Evolutionary conservation across 257 asterid species (phyloP), one percentile per base, ranked within the genome.

Genomic region (Solanum piurae): DNA sequence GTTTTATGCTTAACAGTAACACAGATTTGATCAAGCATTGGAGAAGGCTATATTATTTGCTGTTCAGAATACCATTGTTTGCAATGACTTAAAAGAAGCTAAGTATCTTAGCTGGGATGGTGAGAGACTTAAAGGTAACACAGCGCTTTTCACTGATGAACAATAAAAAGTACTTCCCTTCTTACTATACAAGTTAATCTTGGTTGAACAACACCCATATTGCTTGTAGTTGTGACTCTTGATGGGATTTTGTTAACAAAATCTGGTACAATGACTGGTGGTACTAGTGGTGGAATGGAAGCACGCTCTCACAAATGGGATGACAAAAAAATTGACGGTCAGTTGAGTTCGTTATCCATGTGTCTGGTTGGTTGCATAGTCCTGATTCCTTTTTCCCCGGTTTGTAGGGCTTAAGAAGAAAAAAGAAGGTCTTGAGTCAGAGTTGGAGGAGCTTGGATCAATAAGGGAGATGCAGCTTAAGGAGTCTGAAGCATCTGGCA

Each of bases 201-300:
- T 76, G 83, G 83, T 40, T 76, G 40, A 76, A 76, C 33, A 40
- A 76, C 23, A 38, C 4, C 29, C 12, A 12, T 44, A 40, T 38
- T 76, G 58, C 83, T 40, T 76, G 83, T 38, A 97, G 99, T 97
- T 91, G 99, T 97, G 91, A 97, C 99, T 77, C 92, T 94, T 89
- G 98, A 97, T 87, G 99, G 99, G 89, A 96, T 93, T 90, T 91
- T 97, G 88, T 89, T 96, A 94, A 88, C 99, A 83, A 97, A 97
- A 88, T 97, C 99, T 88, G 99, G 99, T 84, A 97, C 99, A 83
- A 97, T 97, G 99, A 97, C 99, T 88, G 99, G 99, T 86, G 99
- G 99, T 89, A 93, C 99, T 83, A 97, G 99, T 89, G 98, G 98
- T 27, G 98, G 99, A 79, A 97, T 96, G 98, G 99, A 97, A 92